phyloP scores from a whole-genome alignment of 2,329 filamentous ascomycete species.

The Microcera coccophila region DNA sequence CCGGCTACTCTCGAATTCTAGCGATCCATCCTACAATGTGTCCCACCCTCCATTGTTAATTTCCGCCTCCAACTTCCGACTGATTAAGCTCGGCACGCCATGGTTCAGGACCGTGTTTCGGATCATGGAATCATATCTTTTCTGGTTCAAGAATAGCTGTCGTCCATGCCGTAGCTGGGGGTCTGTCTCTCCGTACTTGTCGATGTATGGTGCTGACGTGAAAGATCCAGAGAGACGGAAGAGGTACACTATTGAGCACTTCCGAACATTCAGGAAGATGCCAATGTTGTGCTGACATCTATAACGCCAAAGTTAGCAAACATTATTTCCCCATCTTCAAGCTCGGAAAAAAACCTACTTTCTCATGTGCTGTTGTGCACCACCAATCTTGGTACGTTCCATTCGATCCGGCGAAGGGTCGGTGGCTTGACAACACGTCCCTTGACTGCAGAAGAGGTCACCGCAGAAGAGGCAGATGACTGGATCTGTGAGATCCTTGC shows the following conservation, averaged over 20 bases:
- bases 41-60: slow-evolving; percentile 99
- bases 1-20: no score
- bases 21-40: slow-evolving; percentile 47
- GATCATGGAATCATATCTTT: slow-evolving; percentile 84
- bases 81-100: slow-evolving; percentile 83
- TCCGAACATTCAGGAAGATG: slow-evolving; percentile 94
- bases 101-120: slow-evolving; percentile 83
- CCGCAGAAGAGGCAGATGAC: slow-evolving; percentile 93
- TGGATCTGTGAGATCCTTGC: slow-evolving; percentile 86
- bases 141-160: slow-evolving; percentile 89
- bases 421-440: slow-evolving; percentile 78
- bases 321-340: not conserved
- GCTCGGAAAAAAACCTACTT: slow-evolving; percentile 56
- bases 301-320: slow-evolving; percentile 7
- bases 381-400: slow-evolving; percentile 58
- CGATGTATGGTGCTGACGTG: slow-evolving; percentile 85
- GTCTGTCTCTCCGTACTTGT: slow-evolving; percentile 93
- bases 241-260: slow-evolving; percentile 86
- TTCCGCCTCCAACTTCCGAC: slow-evolving; percentile 85
- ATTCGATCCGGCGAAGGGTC: slow-evolving; percentile 42
- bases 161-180: slow-evolving; percentile 82
- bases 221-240: slow-evolving; percentile 80
- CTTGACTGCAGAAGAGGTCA: slow-evolving; percentile 94
- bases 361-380: slow-evolving; percentile 84
- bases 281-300: slow-evolving; percentile 88